Evolutionary conservation across 345 rosid species (phyloP), one percentile per base, ranked within the genome.

Genomic region (Corymbia maculata): DNA sequence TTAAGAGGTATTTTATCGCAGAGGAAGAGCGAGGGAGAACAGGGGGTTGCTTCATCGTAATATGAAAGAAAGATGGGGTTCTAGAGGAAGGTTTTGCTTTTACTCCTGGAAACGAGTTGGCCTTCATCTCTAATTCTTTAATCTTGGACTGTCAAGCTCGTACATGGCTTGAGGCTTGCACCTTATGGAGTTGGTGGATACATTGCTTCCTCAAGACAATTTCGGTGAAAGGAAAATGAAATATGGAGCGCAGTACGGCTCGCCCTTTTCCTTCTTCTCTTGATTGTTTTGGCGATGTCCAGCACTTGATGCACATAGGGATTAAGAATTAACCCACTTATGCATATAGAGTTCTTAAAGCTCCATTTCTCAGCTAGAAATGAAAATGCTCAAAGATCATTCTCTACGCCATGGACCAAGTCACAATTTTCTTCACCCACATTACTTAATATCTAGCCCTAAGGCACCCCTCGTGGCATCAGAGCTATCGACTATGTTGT

Each of bases 401-500:
- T 28, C 36, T 42, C 80, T 91, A 91, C 7, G 93, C 92, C 90
- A 88, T 88, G 87, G 93, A 89, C 92, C 93, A 94, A 8, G 90
- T 90, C 21, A 94, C 89, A 36, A 16, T 88, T 85, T 24, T 89
- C 93, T 11, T 87, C 51, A 28, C 93, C 94, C 24, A 55, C 19
- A n/a, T n/a, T n/a, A n/a, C 2, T 42, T 66, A 42, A 50, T 88
- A 1, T 93, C 4, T 2, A 91, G 87, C 22, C 92, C 91, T 85
- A 91, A 49, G 47, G 91, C 90, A 3, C 52, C 47, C 93, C 93
- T 90, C 28, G 92, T 93, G 1, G 91, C 91, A 64, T 90, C 89
- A 7, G 91, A 94, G 17, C 91, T 92, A 55, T 94, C 87, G 2
- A 92, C 94, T 45, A 91, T 88, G n/a, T 92, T 45, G 49, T 93